Base-by-base conservation (phyloP, 1,284 basidiomycete genomes). In the Apiotrichum gamsii region DNA sequence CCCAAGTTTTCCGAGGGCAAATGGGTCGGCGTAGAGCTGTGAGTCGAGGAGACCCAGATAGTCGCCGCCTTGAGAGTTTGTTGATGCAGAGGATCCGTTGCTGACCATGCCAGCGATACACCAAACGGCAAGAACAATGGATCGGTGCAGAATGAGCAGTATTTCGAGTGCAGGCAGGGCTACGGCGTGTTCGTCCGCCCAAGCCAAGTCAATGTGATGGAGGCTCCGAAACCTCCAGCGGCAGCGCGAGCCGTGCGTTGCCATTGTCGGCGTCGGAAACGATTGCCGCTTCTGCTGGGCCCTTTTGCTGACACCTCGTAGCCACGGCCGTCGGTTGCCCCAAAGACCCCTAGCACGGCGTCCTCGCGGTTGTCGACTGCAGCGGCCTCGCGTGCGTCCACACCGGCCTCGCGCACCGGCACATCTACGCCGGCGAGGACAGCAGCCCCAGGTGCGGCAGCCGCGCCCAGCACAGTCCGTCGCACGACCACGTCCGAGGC, bases 41-140 rank as follows among this genome's bases (percentile, higher is more conserved):
- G 72, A 63, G 60, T 65, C 21, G 18, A n/a, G 10, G 31, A 18
- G 31, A 6, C 1, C n/a, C n/a, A 18, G n/a, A n/a, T n/a, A n/a
- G n/a, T n/a, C n/a, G n/a, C n/a, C n/a, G n/a, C n/a, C n/a, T n/a
- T n/a, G n/a, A n/a, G n/a, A n/a, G n/a, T n/a, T n/a, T n/a, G n/a
- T n/a, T n/a, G n/a, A n/a, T n/a, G n/a, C n/a, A n/a, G n/a, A n/a
- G n/a, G n/a, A n/a, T n/a, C n/a, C 14, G 4, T 5, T 9, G 6
- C 11, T 20, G 14, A n/a, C 16, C 37, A 29, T 13, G 25, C 5
- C 23, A 57, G 55, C 20, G 55, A 76, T 41, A 83, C 86, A 57
- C 69, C 79, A 4, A 84, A 82, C 36, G 95, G 95, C 32, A 97
- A 97, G 82, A 98, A 99, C 75, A 87, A 98, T 62, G 95, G 95